Evolutionary conservation across 768 basidiomycete species (phyloP).

Genomic region (Hypholoma sublateritium): DNA sequence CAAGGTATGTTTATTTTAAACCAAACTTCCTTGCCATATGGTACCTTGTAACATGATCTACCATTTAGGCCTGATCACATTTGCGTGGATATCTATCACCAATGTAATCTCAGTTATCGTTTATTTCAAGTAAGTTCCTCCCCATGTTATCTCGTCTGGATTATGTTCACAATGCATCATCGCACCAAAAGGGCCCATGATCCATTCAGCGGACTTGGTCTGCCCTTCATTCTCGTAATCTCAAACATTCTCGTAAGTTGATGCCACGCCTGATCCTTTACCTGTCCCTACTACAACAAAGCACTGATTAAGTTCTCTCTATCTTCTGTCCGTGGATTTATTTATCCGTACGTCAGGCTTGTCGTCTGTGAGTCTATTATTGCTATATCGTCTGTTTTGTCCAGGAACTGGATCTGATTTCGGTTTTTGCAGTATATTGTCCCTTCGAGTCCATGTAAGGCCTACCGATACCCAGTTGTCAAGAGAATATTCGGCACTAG

Average conservation of each 20-base stretch:
- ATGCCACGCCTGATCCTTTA: too few species aligned
- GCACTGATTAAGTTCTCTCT: too few species aligned
- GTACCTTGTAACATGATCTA: background rate
- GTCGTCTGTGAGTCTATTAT: background rate
- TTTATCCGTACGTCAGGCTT: background rate
- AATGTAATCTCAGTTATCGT: constrained; percentile 26
- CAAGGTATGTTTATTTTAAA: constrained; percentile 28
- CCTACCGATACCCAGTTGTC: background rate
- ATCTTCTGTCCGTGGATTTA: too few species aligned
- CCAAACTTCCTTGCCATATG: background rate
- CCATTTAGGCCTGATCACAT: constrained; percentile 26
- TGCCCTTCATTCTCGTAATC: constrained; percentile 33
- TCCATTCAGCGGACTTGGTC: constrained; percentile 30
- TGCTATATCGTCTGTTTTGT: background rate
- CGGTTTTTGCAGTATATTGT: background rate
- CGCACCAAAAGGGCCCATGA: constrained; percentile 24
- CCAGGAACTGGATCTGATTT: background rate
- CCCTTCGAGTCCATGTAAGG: background rate
- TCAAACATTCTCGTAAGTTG: constrained; percentile 35
- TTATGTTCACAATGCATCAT: background rate
- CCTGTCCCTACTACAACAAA: too few species aligned
- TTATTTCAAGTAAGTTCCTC: constrained; percentile 30
- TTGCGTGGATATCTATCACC: constrained; percentile 29
- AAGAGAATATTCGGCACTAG: background rate
- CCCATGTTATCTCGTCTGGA: background rate